Base-by-base conservation (phyloP, 495 filamentous ascomycete genomes). In the Astrocystis sublimbata region DNA sequence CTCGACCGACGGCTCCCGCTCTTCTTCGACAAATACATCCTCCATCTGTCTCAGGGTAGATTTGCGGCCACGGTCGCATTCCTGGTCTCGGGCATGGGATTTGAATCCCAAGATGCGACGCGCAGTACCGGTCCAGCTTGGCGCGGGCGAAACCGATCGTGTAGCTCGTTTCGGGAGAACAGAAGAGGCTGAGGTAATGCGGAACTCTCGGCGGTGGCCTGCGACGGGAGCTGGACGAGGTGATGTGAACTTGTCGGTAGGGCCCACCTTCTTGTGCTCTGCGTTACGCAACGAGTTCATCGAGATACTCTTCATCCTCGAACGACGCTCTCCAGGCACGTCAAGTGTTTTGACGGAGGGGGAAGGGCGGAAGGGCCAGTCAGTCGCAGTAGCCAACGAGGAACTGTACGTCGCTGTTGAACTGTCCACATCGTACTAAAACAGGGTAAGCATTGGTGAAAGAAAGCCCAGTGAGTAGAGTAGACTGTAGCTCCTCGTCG, bases 301-400 rank as follows among this genome's bases (percentile, higher is more conserved):
- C 3, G 80, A 84, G 36, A 80, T 80, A 61, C 83, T 84, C 23
- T 82, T 77, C 43, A 73, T 67, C 41, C 81, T 73, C 35, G 75
- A 73, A 54, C 82, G 77, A 10, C 83, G 81, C 73, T 96, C 87
- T 54, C 87, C 77, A 9, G 92, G 92, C 4, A 97, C 86, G 40
- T 88, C 86, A 26, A 97, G 78, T 19, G 92, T 82, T 69, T 97
- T 96, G 71, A 96, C 84, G 1, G 83, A 82, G 72, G 96, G 92
- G 17, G 92, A 92, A 9, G 92, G 92, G 30, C 94, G 84, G 58
- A 93, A 86, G 19, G 92, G 92, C 68, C 92, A 97, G n/a, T 81
- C 74, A 7, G 85, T 91, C 10, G 92, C 94, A 12, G 84, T 85
- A 1, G 88, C 87, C 67, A 89, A 78, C 10, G 82, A 75, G 23